Conservation (phyloP, 2,329 filamentous ascomycete genomes). For the Fusarium odoratissimum region DNA sequence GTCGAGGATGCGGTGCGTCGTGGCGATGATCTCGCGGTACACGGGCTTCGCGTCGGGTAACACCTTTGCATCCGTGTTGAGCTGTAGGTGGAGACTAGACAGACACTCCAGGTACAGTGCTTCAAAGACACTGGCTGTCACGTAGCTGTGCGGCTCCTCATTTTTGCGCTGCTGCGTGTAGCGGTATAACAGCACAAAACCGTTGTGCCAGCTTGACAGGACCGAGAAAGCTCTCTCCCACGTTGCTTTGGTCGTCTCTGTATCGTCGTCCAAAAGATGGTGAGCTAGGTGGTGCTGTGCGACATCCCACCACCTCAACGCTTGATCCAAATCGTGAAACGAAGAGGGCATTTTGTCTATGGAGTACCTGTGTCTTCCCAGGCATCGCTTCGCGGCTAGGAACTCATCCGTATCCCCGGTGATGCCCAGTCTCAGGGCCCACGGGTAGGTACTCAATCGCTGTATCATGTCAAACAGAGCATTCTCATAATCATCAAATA, state of each 20-base stretch:
- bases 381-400: background rate
- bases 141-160: constrained; percentile 16
- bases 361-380: constrained; percentile 16
- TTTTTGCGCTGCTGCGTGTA: constrained; percentile 8
- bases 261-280: background rate
- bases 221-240: constrained; percentile 22
- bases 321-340: constrained; percentile 31
- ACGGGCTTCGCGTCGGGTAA: constrained; percentile 31
- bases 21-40: constrained; percentile 36
- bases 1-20: constrained; percentile 9
- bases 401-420: constrained; percentile 2
- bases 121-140: constrained; percentile 35
- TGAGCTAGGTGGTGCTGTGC: constrained; percentile 29
- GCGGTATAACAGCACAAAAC: constrained; percentile 28
- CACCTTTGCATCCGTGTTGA: constrained; percentile 16
- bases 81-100: constrained; percentile 19
- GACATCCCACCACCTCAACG: constrained; percentile 36
- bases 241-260: background rate
- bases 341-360: constrained; percentile 28
- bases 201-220: constrained; percentile 32
- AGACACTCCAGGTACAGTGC: constrained; percentile 35
- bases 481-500: constrained; percentile 25
- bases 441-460: constrained; percentile 38
- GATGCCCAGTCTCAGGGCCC: constrained; percentile 30
- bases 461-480: constrained; percentile 38